Evolutionary conservation across 371 early-diverging fungal genomes (phyloP).

Genomic region (Lichtheimia ramosa): DNA sequence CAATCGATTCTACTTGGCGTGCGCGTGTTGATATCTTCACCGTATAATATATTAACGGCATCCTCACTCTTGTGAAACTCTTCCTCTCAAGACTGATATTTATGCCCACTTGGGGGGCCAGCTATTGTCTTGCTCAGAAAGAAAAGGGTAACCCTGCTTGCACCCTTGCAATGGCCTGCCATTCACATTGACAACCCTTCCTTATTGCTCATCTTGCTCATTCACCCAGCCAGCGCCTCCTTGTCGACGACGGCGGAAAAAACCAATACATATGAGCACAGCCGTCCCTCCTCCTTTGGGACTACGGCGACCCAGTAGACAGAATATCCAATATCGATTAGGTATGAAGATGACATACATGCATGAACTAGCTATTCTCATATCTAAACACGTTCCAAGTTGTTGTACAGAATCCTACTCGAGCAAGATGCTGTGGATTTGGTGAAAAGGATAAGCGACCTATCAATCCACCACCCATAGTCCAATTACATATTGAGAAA

Average conservation of each 20-base stretch:
- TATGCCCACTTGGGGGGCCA: neutral
- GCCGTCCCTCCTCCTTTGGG: constrained; percentile 22
- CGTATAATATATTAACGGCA: neutral
- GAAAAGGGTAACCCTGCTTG: neutral
- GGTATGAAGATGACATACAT: constrained; percentile 9
- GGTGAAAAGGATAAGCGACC: constrained; percentile 74
- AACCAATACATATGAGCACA: constrained; percentile 6
- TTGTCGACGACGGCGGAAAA: neutral
- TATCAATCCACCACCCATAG: constrained; percentile 70
- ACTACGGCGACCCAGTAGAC: constrained; percentile 20
- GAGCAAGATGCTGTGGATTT: constrained; percentile 72
- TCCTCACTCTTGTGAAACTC: neutral
- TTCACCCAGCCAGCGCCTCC: neutral
- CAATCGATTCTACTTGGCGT: neutral
- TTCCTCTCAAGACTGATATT: neutral
- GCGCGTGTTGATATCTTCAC: neutral
- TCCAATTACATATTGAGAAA: constrained; percentile 34
- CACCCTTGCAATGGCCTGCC: no score
- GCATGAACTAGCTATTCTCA: neutral
- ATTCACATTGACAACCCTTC: neutral
- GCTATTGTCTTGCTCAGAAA: constrained; percentile 1
- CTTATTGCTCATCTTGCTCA: neutral
- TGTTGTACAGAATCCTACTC: constrained; percentile 64
- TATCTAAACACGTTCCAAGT: constrained; percentile 5
- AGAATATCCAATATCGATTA: constrained; percentile 20